Percentiles rank a stretch among this genome's conserved stretches.
These are phyloP conservation scores for Striga hermonthica DNA, from an alignment of 305 asterid species.

Conservation along the genomic window DNA sequence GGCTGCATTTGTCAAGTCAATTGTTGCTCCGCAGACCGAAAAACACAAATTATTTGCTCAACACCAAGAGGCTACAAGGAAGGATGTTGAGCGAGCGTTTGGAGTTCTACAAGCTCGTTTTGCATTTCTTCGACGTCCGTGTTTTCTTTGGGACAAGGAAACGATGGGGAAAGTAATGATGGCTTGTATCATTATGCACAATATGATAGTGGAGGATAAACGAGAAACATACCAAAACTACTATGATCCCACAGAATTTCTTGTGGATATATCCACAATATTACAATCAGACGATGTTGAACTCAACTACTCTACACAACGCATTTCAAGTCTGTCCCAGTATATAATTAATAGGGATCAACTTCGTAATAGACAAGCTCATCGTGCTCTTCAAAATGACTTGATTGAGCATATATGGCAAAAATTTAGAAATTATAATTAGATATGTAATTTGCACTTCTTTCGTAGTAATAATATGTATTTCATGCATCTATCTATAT, in stretches of 20 bases:
- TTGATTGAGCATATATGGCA: neutral
- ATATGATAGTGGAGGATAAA: neutral
- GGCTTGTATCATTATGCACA: conserved; percentile 1
- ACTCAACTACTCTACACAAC: neutral
- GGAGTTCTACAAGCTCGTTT: too few species aligned
- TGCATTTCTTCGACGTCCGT: neutral
- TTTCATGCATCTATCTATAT: too few species aligned
- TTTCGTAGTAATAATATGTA: neutral
- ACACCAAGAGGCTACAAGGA: too few species aligned
- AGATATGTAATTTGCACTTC: neutral
- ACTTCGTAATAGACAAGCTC: neutral
- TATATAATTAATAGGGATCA: neutral
- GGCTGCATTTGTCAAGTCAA: too few species aligned
- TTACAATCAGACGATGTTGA: neutral
- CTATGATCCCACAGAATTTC: neutral
- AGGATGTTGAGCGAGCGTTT: too few species aligned
- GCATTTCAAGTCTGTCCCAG: neutral
- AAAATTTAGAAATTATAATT: neutral
- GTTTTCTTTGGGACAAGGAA: neutral
- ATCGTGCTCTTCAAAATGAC: neutral
- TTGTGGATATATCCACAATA: neutral
- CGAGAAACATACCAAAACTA: neutral
- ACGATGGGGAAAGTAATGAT: neutral
- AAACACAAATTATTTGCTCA: too few species aligned
- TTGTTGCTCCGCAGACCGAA: too few species aligned